Percentiles rank a stretch among this genome's conserved stretches.
Conservation (phyloP, 2,329 filamentous ascomycete species). For the Huntiella moniliformis region DNA sequence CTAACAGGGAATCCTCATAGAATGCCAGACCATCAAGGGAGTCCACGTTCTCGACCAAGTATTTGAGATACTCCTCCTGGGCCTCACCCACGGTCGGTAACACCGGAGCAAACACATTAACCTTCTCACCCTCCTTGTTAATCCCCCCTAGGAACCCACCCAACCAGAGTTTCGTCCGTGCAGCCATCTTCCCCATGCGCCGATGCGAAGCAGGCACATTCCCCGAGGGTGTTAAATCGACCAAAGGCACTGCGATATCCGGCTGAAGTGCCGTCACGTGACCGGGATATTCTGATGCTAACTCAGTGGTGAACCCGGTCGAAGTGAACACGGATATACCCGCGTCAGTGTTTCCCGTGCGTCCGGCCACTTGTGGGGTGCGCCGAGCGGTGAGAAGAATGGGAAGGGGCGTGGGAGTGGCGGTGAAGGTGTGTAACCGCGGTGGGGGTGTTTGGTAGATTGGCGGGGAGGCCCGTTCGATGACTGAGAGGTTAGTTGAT, state of each 20-base stretch:
- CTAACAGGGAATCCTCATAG: conserved; percentile 53
- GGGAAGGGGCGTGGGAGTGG: conserved; percentile 43
- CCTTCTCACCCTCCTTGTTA: conserved; percentile 17
- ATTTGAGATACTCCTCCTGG: conserved; percentile 64
- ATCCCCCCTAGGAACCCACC: conserved; percentile 38
- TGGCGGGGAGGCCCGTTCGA: conserved; percentile 34
- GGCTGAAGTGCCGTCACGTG: conserved; percentile 48
- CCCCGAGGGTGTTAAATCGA: conserved; percentile 42
- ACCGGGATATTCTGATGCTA: conserved; percentile 47
- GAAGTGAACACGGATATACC: conserved; percentile 67
- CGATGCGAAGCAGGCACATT: conserved; percentile 40
- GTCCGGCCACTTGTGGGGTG: conserved; percentile 53
- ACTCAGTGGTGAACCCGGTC: conserved; percentile 60
- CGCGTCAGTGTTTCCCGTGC: conserved; percentile 50
- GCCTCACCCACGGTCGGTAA: conserved; percentile 56
- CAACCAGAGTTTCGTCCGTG: conserved; percentile 70
- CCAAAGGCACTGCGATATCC: conserved; percentile 63
- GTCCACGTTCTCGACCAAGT: conserved; percentile 42
- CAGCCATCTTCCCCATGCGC: conserved; percentile 63
- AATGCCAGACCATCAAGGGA: conserved; percentile 52
- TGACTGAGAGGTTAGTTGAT: conserved; percentile 23
- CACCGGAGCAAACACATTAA: conserved; percentile 43
- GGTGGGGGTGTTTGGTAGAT: conserved; percentile 30
- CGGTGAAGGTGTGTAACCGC: conserved; percentile 58
- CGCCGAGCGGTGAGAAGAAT: conserved; percentile 63